Evolutionary conservation across 202 grass and related monocot genomes (phyloP), one percentile per base, ranked within the genome.

Genomic region (Digitaria exilis): DNA sequence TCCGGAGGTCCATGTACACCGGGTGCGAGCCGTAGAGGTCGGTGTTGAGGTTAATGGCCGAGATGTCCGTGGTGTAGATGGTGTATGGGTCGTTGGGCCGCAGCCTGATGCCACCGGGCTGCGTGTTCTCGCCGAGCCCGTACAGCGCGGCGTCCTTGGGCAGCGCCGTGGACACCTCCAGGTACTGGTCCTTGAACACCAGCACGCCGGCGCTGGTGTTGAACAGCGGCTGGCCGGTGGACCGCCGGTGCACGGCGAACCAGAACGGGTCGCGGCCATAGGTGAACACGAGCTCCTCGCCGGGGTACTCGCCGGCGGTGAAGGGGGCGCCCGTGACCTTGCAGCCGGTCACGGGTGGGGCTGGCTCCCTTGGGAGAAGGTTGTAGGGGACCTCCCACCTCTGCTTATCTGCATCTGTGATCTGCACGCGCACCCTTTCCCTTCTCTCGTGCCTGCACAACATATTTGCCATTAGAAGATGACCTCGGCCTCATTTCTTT

Each of bases 381-480:
- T 90, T 86, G 85, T 94, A 95, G 67, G 96, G 96, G 52, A 98
- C 96, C 69, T 98, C 96, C 96, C 96, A 98, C 78, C 96, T 92
- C 67, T 67, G 80, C 50, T 92, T 83, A 6, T 88, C 87, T 14
- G 96, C 91, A 86, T 95, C 92, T 0, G 92, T 95, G 78, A 98
- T 92, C 17, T 98, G 96, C 71, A 98, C 91, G 60, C 89, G 78
- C 43, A 95, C 70, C 78, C 96, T 85, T 34, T 98, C 92, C 68
- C 73, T 68, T 2, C 52, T 98, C 73, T 98, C 96, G 61, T 98
- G 96, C 87, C 92, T 98, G 73, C 75, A 72, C 24, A 73, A 0
- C 65, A 42, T 71, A 80, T 22, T 22, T 18, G 67, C 78, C 75
- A 80, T 84, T 80, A 85, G 14, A 87, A 84, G 30, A 71, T 64